Base-by-base conservation (phyloP, 2,329 filamentous ascomycete species). In the Pseudocercospora vitis region DNA sequence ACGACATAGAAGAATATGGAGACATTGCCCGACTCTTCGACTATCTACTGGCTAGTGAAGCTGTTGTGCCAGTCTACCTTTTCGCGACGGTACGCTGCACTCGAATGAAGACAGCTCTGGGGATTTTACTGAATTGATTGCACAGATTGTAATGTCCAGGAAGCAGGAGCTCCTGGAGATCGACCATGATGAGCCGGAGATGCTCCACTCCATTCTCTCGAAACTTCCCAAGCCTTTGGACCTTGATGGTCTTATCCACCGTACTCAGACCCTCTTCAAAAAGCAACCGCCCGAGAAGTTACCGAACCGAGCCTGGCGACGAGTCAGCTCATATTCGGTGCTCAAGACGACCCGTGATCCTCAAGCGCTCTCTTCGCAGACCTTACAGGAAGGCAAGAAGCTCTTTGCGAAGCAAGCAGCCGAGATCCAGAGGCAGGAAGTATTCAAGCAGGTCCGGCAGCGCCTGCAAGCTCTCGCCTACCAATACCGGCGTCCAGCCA, bases 1-100 rank as follows among this genome's bases (percentile, higher is more conserved):
- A 99, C 73, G 92, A 97, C 70, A 91, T 99, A 57, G 86, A 94
- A 71, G 85, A 87, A 35, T 96, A 96, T 69, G 82, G 83, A 58
- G 88, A 92, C 62, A 97, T 99, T 66, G 83, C 91, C 28, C 84
- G 94, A 19, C 76, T 99, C 1, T 99, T 96, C 70, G 94, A 99
- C 73, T 91, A 92, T 50, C 81, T 99, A 44, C 79, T 99, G 4
- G 89, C 92, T 2, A 83, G 83, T 45, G 89, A 95, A 70, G 89
- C 91, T n/a, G 87, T 88, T 32, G 90, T 96, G 65, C 86, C 86
- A 14, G 81, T 97, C 48, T 99, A 99, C 71, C 80, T 97, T 50
- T 97, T 96, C 72, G 90, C 91, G 1, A 87, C 69, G 23, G 73
- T 77, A 60, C 60, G 65, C 64, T 40, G 26, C 19, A 14, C 35